Percentiles rank a stretch among this genome's conserved stretches.
Evolutionary conservation across 2,329 filamentous ascomycete genomes (phyloP).

Genomic region (Grosmannia penicillata): DNA sequence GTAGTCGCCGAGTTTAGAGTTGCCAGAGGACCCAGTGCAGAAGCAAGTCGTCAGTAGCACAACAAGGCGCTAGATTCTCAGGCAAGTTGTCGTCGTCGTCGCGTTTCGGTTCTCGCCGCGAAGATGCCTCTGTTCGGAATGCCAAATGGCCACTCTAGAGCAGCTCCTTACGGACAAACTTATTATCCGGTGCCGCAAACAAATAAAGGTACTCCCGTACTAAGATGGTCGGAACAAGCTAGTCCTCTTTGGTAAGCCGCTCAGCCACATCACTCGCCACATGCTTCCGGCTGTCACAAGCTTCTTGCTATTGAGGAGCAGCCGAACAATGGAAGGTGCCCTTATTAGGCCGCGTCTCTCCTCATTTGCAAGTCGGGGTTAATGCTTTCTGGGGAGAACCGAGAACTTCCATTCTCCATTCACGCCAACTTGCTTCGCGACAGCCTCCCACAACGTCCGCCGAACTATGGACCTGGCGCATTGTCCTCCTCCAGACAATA

Average conservation of each 20-base stretch:
- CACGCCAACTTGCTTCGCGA: neutral
- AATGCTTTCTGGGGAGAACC: neutral
- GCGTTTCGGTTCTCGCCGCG: neutral
- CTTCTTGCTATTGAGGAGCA: neutral
- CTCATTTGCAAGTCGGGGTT: neutral
- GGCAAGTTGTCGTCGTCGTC: too few species aligned
- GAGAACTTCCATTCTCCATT: too few species aligned
- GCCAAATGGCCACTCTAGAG: neutral
- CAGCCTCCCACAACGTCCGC: neutral
- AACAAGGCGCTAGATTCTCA: too few species aligned
- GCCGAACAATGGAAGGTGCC: neutral
- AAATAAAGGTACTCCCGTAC: too few species aligned
- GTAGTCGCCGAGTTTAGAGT: too few species aligned
- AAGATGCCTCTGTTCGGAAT: neutral
- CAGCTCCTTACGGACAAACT: constrained; percentile 6
- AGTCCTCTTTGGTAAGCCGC: neutral
- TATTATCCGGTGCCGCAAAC: constrained; percentile 7
- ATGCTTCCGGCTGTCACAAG: constrained; percentile 3
- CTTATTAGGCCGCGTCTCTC: neutral
- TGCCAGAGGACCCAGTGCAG: too few species aligned
- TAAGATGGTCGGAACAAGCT: neutral
- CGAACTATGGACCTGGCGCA: neutral
- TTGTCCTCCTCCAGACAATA: neutral
- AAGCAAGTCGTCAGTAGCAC: too few species aligned
- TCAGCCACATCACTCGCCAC: neutral